Evolutionary conservation across 192 early-diverging fungal genomes (phyloP).

Genomic region (Polychytrium aggregatum): DNA sequence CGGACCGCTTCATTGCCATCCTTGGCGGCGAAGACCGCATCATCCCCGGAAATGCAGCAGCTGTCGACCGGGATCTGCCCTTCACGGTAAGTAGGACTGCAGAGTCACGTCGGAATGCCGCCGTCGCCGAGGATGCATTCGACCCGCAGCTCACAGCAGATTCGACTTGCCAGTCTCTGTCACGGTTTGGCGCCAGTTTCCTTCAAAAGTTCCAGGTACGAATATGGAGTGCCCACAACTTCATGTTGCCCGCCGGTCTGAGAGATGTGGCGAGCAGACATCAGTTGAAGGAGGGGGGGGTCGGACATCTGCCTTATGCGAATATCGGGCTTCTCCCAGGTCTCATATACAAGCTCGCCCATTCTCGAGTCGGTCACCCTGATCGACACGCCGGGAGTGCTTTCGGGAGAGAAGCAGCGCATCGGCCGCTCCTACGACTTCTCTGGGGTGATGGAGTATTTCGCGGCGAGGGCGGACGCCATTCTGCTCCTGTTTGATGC

Average conservation of each 20-base stretch:
- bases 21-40: constrained; percentile 63
- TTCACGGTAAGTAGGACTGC: constrained; percentile 42
- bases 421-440: constrained; percentile 75
- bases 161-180: constrained; percentile 40
- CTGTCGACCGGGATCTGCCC: constrained; percentile 67
- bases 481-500: constrained; percentile 83
- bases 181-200: constrained; percentile 69
- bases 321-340: too few species aligned
- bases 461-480: constrained; percentile 70
- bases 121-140: neutral
- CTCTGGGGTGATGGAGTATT: constrained; percentile 71
- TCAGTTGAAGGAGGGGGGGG: too few species aligned
- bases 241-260: neutral
- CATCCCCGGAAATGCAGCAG: constrained; percentile 81
- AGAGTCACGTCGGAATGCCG: constrained; percentile 12
- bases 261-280: too few species aligned
- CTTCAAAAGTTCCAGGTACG: constrained; percentile 63
- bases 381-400: constrained; percentile 84
- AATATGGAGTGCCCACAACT: neutral
- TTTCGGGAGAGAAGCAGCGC: constrained; percentile 76
- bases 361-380: constrained; percentile 70
- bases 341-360: constrained; percentile 54
- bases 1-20: constrained; percentile 77
- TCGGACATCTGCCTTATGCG: too few species aligned
- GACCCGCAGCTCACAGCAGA: too few species aligned